Evolutionary conservation across 805 yeast genomes (phyloP), one percentile per base, ranked within the genome.

Genomic region (Metschnikowia orientalis): DNA sequence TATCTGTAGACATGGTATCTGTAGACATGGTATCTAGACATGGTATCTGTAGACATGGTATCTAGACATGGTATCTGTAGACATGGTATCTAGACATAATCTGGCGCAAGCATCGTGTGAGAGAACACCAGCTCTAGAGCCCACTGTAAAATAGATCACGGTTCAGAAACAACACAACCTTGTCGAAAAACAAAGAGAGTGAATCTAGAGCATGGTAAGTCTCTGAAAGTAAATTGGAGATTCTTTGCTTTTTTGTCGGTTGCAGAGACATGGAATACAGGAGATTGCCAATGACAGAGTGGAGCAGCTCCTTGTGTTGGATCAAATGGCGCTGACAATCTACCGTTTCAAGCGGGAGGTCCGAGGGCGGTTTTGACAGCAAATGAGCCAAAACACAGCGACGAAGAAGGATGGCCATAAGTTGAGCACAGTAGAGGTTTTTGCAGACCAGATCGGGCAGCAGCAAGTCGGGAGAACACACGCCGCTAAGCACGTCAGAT

Each of bases 131-230:
- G n/a, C n/a, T n/a, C n/a, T n/a, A n/a, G n/a, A n/a, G n/a, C 24
- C 12, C 8, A 7, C 21, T 31, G 37, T 57, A 57, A 35, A 57
- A 57, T 9, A 42, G 38, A 38, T 55, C 60, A 11, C 44, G 37
- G 17, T 47, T 37, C 15, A 54, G 40, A 22, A 50, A 28, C 16
- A 45, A 37, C 4, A 46, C 29, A 29, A 55, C 57, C 18, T 43
- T 43, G 6, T 44, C 54, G 27, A 53, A 35, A 21, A 46, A 46
- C 14, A 37, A 46, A 22, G 42, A 40, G 4, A 57, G 19, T 33
- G 44, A 40, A 35, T 48, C 48, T 21, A 57, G 36, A 11, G 38
- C 37, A 30, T 47, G 50, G 37, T 53, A 57, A 12, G 47, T 45
- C 8, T 53, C 54, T 14, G 59, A 51, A 19, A 51, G 40, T 6